A percentile compares a stretch with the other conserved stretches of the same genome.
Conservation (phyloP, 805 yeast species). For the Candida succiphila region DNA sequence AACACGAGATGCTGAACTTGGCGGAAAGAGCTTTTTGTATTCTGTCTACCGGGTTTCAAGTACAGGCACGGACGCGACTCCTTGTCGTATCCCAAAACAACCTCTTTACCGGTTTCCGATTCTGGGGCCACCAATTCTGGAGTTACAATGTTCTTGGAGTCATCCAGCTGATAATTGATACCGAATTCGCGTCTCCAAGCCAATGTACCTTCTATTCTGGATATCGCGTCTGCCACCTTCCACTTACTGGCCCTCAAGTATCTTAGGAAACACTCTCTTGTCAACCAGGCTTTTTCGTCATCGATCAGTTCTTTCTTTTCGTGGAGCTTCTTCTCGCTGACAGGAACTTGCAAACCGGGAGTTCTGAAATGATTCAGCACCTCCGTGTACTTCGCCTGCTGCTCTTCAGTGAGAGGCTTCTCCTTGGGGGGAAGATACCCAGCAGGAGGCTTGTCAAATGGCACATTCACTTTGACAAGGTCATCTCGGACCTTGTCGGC, state of each 20-base stretch:
- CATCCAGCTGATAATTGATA: conserved; percentile 36
- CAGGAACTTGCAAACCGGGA: conserved; percentile 39
- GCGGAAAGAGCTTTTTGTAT: conserved; percentile 79
- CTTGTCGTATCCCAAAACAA: conserved; percentile 83
- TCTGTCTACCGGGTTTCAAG: conserved; percentile 90
- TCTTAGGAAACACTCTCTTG: conserved; percentile 83
- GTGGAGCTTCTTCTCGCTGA: conserved; percentile 29
- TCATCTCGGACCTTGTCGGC: conserved; percentile 3
- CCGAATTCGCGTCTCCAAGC: conserved; percentile 96
- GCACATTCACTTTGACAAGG: conserved; percentile 24
- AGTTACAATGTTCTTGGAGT: conserved; percentile 36
- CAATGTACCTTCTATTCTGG: conserved; percentile 65
- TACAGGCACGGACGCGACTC: conserved; percentile 88
- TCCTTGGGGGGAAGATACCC: conserved; percentile 41
- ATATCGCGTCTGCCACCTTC: conserved; percentile 60
- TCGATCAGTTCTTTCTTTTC: conserved; percentile 26
- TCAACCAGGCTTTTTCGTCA: conserved; percentile 83
- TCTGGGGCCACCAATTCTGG: conserved; percentile 51
- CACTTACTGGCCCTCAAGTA: conserved; percentile 93
- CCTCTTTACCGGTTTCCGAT: conserved; percentile 87
- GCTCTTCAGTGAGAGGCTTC: conserved; percentile 36
- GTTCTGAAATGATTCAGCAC: conserved; percentile 55
- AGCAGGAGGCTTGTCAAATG: conserved; percentile 48
- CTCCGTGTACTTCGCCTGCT: conserved; percentile 48
- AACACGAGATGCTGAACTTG: conserved; percentile 96